These are phyloP conservation scores for Sporisorium scitamineum DNA, from an alignment of 1,284 basidiomycete genomes.

Conservation along the genomic window DNA sequence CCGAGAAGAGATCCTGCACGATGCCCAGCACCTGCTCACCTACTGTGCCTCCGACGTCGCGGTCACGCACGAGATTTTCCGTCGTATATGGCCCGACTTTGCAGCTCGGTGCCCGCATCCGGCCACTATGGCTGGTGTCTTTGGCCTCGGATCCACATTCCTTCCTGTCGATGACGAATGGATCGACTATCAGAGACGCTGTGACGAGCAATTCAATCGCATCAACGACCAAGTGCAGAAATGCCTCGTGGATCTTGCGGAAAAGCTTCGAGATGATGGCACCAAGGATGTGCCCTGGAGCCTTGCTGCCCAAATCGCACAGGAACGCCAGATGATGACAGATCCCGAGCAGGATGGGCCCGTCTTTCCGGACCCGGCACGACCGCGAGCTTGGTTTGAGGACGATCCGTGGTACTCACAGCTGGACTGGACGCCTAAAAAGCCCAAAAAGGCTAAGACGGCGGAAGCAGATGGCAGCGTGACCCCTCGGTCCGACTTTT, in stretches of 20 bases:
- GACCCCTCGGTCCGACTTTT: conserved; percentile 16
- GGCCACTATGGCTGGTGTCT: conserved; percentile 89
- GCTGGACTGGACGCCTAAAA: conserved; percentile 94
- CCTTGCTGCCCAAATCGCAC: conserved; percentile 63
- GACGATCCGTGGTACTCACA: conserved; percentile 88
- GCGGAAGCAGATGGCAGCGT: conserved; percentile 10
- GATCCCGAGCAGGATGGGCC: conserved; percentile 28
- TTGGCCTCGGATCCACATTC: conserved; percentile 92
- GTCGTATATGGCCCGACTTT: conserved; percentile 85
- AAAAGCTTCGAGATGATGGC: conserved; percentile 70
- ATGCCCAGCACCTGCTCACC: conserved; percentile 81
- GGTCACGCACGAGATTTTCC: conserved; percentile 86
- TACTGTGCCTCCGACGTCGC: conserved; percentile 90
- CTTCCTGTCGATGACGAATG: conserved; percentile 90
- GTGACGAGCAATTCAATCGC: conserved; percentile 82
- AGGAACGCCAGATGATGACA: conserved; percentile 23
- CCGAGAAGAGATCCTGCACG: conserved; percentile 77
- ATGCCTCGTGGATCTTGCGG: conserved; percentile 79
- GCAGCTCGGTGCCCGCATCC: conserved; percentile 88
- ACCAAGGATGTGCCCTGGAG: conserved; percentile 51
- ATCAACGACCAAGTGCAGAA: conserved; percentile 81
- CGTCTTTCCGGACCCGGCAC: conserved; percentile 37
- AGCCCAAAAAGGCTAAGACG: conserved; percentile 73
- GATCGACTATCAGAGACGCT: conserved; percentile 82
- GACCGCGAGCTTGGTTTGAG: conserved; percentile 73